Evolutionary conservation across 2,329 filamentous ascomycete species (phyloP), one percentile per base, ranked within the genome.

Genomic region (Apiospora aurea): DNA sequence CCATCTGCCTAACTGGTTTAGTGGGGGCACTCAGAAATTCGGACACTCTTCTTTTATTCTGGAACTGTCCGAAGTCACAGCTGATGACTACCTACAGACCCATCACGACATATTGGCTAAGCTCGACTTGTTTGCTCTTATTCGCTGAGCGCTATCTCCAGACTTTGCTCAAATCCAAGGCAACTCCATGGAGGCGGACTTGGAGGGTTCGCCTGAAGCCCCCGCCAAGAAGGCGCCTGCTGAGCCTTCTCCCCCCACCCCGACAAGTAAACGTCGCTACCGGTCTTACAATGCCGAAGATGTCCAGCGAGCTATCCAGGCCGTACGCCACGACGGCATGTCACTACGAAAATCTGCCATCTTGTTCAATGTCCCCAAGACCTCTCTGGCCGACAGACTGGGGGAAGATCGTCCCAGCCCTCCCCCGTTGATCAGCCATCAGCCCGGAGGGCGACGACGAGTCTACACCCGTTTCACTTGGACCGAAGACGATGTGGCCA

Each of bases 311-410:
- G 76, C 76, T 26, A 71, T 71, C 11, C 64, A 67, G 18, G 75
- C 75, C 26, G 75, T 79, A 34, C 67, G 72, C 18, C 70, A 75
- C 38, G 73, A 77, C n/a, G 75, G 75, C 41, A 71, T 79, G 43
- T 76, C 75, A 14, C 71, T 78, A 13, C 75, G 76, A 44, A 75
- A 76, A 61, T 75, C 77, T 0, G 74, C 76, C 14, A 47, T 53
- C 0, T 70, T 72, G 13, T 78, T 74, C 74, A 71, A 73, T n/a
- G 74, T 79, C 7, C 76, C 76, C 21, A 78, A 76, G 69, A 77
- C 74, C 8, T 76, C 76, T 14, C 75, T 78, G 21, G 74, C 74
- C 2, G 74, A 76, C 43, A 72, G 72, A 14, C 64, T 78, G 1
- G 75, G 76, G 11, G 74, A 76, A 14, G 46, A 71, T 10, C 68